A percentile compares a stretch with the other conserved stretches of the same genome.
Conservation (phyloP, 1,284 basidiomycete species). For the Cryptococcus hybrid region DNA sequence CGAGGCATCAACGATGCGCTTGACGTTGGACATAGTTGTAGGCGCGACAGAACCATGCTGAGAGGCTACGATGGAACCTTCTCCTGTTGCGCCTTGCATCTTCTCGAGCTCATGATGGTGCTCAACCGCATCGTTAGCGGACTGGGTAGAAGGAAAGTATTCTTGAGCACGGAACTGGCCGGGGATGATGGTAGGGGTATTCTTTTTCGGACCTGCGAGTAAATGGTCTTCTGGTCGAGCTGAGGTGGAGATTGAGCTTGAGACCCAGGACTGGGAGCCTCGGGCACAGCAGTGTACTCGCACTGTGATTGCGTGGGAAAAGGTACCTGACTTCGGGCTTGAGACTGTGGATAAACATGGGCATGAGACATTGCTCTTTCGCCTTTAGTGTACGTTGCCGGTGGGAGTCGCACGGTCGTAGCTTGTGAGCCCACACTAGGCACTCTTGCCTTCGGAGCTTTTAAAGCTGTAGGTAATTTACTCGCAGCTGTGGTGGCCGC, state of each 20-base stretch:
- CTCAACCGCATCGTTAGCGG: too few species aligned
- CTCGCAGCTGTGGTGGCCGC: constrained; percentile 1
- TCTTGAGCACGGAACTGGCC: neutral
- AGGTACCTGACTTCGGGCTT: neutral
- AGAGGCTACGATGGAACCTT: constrained; percentile 1
- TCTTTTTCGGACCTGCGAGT: constrained; percentile 15
- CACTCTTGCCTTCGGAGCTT: neutral
- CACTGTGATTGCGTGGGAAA: neutral
- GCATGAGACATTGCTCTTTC: neutral
- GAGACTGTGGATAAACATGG: neutral
- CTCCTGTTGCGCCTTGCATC: neutral
- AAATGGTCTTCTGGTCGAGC: constrained; percentile 5
- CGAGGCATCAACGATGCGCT: constrained; percentile 36
- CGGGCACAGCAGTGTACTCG: neutral
- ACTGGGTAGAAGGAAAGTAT: neutral
- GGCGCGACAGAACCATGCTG: constrained; percentile 21
- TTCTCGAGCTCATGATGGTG: too few species aligned
- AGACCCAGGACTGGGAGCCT: neutral
- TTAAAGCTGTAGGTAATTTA: constrained; percentile 4
- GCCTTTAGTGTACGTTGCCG: too few species aligned
- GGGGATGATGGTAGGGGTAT: constrained; percentile 10
- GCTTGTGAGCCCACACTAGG: neutral
- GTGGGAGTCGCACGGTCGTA: neutral
- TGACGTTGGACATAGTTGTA: constrained; percentile 38
- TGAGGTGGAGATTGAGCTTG: neutral